These are phyloP conservation scores for Trichoderma citrinoviride DNA, from an alignment of 2,329 filamentous ascomycete genomes.

Conservation along the genomic window DNA sequence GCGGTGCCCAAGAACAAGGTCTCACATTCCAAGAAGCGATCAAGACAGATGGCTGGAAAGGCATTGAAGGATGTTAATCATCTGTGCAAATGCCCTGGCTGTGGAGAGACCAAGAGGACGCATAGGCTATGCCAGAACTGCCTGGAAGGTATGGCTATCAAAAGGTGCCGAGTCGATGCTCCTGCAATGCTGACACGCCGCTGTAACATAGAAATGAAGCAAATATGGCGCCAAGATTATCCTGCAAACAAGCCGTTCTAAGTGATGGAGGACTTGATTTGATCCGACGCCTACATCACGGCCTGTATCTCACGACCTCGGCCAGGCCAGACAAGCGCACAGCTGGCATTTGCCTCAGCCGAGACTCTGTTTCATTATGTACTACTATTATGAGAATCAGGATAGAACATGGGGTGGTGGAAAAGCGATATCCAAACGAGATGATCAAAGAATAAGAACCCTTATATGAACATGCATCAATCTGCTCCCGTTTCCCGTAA, in stretches of 20 bases:
- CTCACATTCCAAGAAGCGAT: slow-evolving; percentile 91
- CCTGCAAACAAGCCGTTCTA: slow-evolving; percentile 36
- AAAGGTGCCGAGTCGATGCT: too few species aligned
- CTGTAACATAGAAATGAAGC: slow-evolving; percentile 43
- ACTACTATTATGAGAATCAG: slow-evolving; percentile 18
- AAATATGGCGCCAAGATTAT: slow-evolving; percentile 44
- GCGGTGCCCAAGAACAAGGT: slow-evolving; percentile 99
- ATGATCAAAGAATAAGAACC: background rate
- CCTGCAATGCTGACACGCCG: background rate
- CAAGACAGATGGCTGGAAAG: slow-evolving; percentile 93
- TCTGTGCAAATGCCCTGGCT: slow-evolving; percentile 85
- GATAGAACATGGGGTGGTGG: slow-evolving; percentile 3
- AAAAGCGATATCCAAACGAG: background rate
- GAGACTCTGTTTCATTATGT: slow-evolving; percentile 29
- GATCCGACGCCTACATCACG: slow-evolving; percentile 29
- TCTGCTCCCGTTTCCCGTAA: background rate
- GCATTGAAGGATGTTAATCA: slow-evolving; percentile 85
- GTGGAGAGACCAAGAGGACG: slow-evolving; percentile 81
- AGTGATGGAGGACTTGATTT: slow-evolving; percentile 22
- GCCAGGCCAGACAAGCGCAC: slow-evolving; percentile 33
- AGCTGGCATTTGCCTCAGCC: slow-evolving; percentile 35
- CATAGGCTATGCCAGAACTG: slow-evolving; percentile 88
- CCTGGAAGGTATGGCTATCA: slow-evolving; percentile 64
- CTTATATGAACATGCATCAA: background rate
- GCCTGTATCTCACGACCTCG: slow-evolving; percentile 34